A percentile compares a stretch with the other conserved stretches of the same genome.
These are phyloP conservation scores for Escovopsis sp. DNA, from an alignment of 2,329 filamentous ascomycete species.

Conservation along the genomic window DNA sequence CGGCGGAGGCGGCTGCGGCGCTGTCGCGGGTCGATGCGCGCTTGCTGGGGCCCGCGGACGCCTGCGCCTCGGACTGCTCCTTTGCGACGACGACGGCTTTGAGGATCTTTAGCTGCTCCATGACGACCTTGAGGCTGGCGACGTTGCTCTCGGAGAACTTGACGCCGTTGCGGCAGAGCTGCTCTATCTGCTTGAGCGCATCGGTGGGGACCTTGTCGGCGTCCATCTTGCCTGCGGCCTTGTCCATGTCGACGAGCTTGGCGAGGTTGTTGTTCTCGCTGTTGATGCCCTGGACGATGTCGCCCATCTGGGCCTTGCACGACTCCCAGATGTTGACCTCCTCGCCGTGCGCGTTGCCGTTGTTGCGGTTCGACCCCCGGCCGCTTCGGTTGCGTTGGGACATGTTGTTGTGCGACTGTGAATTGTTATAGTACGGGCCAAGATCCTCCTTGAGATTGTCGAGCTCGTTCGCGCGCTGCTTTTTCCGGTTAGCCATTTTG, in stretches of 20 bases:
- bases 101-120: constrained; percentile 29
- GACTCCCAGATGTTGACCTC: constrained; percentile 29
- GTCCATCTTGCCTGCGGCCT: constrained; percentile 24
- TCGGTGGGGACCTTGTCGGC: constrained; percentile 22
- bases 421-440: constrained; percentile 17
- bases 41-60: constrained; percentile 18
- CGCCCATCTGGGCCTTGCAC: constrained; percentile 24
- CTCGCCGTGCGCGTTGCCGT: constrained; percentile 27
- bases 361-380: constrained; percentile 30
- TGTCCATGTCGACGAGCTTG: constrained; percentile 26
- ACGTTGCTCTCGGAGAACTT: constrained; percentile 26
- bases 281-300: constrained; percentile 27
- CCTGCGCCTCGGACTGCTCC: constrained; percentile 23
- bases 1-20: constrained; percentile 3
- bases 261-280: constrained; percentile 26
- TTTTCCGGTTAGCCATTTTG: constrained; percentile 20
- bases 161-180: constrained; percentile 27
- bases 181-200: constrained; percentile 28
- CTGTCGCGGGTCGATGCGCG: constrained; percentile 9
- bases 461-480: constrained; percentile 18
- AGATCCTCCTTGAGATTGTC: constrained; percentile 20
- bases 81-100: constrained; percentile 29
- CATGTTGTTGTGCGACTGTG: constrained; percentile 16
- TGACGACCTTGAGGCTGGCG: constrained; percentile 20
- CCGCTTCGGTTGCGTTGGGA: constrained; percentile 31